Conservation (phyloP, 2,329 filamentous ascomycete species). For the Tothia fuscella region DNA sequence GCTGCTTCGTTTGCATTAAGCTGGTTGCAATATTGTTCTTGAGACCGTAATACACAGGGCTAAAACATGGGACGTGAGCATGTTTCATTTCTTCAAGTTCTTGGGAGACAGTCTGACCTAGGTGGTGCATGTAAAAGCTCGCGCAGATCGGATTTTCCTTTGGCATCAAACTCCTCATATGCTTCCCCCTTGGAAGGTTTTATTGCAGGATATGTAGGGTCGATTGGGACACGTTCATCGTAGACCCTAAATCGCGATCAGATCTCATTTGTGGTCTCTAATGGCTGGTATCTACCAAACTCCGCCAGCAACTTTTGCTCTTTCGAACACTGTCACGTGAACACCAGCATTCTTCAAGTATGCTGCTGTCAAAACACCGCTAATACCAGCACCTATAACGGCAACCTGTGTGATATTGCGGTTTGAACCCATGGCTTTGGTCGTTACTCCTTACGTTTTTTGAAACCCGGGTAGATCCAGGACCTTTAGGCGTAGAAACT, state of each 20-base stretch:
- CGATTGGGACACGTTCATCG: conserved; percentile 36
- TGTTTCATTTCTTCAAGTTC: too few species aligned
- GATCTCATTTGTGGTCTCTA: neutral
- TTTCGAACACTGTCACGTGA: conserved; percentile 43
- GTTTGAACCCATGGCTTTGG: too few species aligned
- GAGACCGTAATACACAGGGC: conserved; percentile 40
- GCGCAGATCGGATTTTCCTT: conserved; percentile 29
- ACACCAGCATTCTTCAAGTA: conserved; percentile 22
- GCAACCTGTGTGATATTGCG: neutral
- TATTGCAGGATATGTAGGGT: conserved; percentile 34
- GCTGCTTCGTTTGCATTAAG: conserved; percentile 36
- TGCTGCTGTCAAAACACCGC: conserved; percentile 22
- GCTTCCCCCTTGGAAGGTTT: conserved; percentile 24
- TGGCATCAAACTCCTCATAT: neutral
- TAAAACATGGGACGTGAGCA: too few species aligned
- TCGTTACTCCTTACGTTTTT: too few species aligned
- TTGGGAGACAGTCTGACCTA: too few species aligned
- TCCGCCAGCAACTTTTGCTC: conserved; percentile 39
- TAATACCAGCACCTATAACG: neutral
- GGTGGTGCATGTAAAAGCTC: too few species aligned
- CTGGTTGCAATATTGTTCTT: conserved; percentile 43
- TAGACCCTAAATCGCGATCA: conserved; percentile 31
- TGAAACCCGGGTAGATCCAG: too few species aligned
- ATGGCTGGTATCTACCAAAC: conserved; percentile 35
- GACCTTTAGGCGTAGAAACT: too few species aligned